Base-by-base conservation (phyloP, 192 early-diverging fungal genomes). In the Allomyces macrogynus region DNA sequence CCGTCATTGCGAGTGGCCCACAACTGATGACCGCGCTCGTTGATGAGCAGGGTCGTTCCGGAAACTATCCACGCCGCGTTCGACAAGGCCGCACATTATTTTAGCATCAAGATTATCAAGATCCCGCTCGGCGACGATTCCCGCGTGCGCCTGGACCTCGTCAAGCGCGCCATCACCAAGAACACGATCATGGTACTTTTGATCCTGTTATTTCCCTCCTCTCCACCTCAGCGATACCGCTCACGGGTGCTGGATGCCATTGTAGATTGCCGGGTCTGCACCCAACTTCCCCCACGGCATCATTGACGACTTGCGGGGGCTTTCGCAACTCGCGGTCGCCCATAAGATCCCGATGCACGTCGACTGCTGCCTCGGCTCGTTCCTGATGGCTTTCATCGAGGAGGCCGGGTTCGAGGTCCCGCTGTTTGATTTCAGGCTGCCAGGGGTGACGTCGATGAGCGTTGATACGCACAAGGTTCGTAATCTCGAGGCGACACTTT, bases 1-100 rank as follows among this genome's bases (percentile, higher is more conserved):
- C 67, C 54, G 43, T 62, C 27, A 49, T 5, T 57, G 49, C 16
- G 7, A 40, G 16, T 57, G 12, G 49, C 3, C 20, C 9, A 57
- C 2, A 14, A 57, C 49, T 57, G 12, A 57, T 16, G 12, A 11
- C 44, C 49, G 3, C 49, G 16, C 12, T n/a, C 49, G 16, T 14
- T 57, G 49, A 57, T 57, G 49, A 20, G 22, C 76, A 87, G 85
- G 75, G 80, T 98, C 60, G 79, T 93, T 1, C 93, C 95, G 4
- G 82, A 86, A n/a, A 95, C 92, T 7, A 85, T 87, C 40, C 95
- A 98, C 67, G 90, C 92, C 22, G 95, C 95, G 9, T 92, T 98
- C 68, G 87, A 92, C 78, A 98, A 98, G 80, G 95, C 87, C 2
- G 87, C 90, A 23, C 77, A 79, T 61, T 95, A 95, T 75, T 93